These are phyloP conservation scores for Xerophyta viscosa DNA, from an alignment of 106 monocot genomes.

Conservation along the genomic window DNA sequence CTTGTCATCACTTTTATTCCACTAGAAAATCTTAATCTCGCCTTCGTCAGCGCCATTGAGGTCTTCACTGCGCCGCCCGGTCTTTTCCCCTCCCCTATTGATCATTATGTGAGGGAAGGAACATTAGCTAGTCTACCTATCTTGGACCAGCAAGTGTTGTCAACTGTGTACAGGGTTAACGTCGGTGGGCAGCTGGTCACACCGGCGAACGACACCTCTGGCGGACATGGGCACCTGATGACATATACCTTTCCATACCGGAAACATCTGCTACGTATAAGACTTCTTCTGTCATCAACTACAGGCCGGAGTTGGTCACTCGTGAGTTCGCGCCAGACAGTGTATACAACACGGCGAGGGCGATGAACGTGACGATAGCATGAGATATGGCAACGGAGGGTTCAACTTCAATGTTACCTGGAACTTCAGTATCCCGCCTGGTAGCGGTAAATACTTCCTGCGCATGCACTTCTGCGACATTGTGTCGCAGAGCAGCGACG, in stretches of 20 bases:
- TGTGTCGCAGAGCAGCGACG: slow-evolving; percentile 2
- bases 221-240: slow-evolving; percentile 75
- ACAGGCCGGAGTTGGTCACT: background rate
- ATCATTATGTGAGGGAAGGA: background rate
- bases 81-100: slow-evolving; percentile 4
- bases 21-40: background rate
- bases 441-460: slow-evolving; percentile 23
- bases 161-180: slow-evolving; percentile 47
- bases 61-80: slow-evolving; percentile 39
- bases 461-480: slow-evolving; percentile 66
- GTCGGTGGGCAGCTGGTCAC: slow-evolving; percentile 37
- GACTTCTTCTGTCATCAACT: background rate
- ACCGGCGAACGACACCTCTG: slow-evolving; percentile 48
- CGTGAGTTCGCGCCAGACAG: slow-evolving; percentile 22
- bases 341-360: slow-evolving; percentile 48
- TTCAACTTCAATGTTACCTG: slow-evolving; percentile 50
- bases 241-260: no score
- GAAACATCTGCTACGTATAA: slow-evolving; percentile 22
- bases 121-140: background rate
- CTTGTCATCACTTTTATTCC: slow-evolving; percentile 38
- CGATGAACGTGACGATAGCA: background rate
- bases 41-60: slow-evolving; percentile 58
- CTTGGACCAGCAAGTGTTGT: slow-evolving; percentile 16
- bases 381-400: background rate
- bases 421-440: slow-evolving; percentile 32